Conservation (phyloP, 78 protist genomes). For the Planoprotostelium fungivorum region DNA sequence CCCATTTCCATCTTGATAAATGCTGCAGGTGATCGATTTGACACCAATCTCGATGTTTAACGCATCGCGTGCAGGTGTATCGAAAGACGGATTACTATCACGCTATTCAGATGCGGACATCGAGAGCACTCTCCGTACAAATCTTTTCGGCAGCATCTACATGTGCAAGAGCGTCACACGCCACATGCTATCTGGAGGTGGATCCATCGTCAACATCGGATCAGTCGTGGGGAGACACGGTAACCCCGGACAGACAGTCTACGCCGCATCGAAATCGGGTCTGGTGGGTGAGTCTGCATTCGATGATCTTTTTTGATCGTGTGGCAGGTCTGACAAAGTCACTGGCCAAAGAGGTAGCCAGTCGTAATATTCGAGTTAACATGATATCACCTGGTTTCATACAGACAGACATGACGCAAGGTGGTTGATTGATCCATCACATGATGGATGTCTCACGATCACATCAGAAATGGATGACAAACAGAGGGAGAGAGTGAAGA, state of each 20-base stretch:
- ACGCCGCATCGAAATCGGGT: conserved; percentile 31
- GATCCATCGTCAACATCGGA: conserved; percentile 36
- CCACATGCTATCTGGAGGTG: conserved; percentile 18
- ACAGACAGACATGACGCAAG: conserved; percentile 33
- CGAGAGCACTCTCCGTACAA: not conserved
- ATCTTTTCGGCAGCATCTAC: conserved; percentile 26
- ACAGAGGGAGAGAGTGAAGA: not conserved
- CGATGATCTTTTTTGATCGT: too few species aligned
- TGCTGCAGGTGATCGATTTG: not conserved
- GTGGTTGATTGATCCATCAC: conserved; percentile 13
- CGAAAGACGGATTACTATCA: conserved; percentile 18
- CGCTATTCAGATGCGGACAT: not conserved
- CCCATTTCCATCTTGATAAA: not conserved
- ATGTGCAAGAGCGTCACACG: conserved; percentile 9
- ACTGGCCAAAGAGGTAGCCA: conserved; percentile 35
- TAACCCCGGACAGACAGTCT: conserved; percentile 21
- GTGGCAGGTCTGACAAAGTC: conserved; percentile 50
- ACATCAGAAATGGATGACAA: conserved; percentile 10
- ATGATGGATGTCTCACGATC: conserved; percentile 20
- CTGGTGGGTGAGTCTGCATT: not conserved
- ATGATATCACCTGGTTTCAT: conserved; percentile 49
- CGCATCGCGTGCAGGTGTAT: conserved; percentile 34
- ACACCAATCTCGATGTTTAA: not conserved
- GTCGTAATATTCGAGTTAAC: conserved; percentile 15
- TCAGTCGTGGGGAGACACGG: conserved; percentile 20